Evolutionary conservation across 371 early-diverging fungal genomes (phyloP).

Genomic region (Actinomortierella ambigua): DNA sequence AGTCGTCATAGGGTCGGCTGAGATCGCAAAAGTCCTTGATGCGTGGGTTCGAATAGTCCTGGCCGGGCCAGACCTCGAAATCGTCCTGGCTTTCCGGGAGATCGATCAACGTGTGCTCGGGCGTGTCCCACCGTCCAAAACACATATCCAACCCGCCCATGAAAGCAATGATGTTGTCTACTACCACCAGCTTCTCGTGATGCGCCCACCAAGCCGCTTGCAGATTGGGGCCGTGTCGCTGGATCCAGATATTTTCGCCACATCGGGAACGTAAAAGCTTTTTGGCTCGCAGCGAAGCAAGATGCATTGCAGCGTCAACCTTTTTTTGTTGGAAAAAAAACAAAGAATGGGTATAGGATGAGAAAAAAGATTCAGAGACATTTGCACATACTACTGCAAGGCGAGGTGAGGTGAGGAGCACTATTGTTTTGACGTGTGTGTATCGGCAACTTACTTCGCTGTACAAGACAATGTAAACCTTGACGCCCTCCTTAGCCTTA

Average conservation of each 20-base stretch:
- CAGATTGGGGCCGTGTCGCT: conserved; percentile 44
- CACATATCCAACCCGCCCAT: conserved; percentile 94
- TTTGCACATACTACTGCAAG: conserved; percentile 76
- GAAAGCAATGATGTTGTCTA: conserved; percentile 86
- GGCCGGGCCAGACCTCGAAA: conserved; percentile 71
- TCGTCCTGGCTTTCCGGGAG: conserved; percentile 48
- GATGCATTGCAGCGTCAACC: conserved; percentile 37
- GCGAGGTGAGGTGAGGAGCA: conserved; percentile 27
- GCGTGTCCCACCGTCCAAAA: conserved; percentile 90
- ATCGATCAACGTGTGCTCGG: conserved; percentile 79
- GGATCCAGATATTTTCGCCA: conserved; percentile 38
- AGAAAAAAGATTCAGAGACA: conserved; percentile 56
- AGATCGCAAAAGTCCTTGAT: conserved; percentile 79
- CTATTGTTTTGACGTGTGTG: conserved; percentile 69
- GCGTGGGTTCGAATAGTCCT: conserved; percentile 93
- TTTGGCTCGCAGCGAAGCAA: conserved; percentile 41
- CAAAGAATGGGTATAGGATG: no score
- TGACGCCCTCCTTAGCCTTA: conserved; percentile 88
- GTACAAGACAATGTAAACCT: conserved; percentile 89
- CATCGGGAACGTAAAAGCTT: conserved; percentile 24
- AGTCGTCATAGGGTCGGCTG: conserved; percentile 29
- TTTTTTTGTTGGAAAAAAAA: no score
- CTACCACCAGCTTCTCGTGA: conserved; percentile 75
- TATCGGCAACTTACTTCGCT: conserved; percentile 83
- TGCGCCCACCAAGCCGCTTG: conserved; percentile 49